Percentiles rank a stretch among this genome's conserved stretches.
These are phyloP conservation scores for Acanthochlamys bracteata DNA, from an alignment of 106 monocot genomes.

Conservation along the genomic window DNA sequence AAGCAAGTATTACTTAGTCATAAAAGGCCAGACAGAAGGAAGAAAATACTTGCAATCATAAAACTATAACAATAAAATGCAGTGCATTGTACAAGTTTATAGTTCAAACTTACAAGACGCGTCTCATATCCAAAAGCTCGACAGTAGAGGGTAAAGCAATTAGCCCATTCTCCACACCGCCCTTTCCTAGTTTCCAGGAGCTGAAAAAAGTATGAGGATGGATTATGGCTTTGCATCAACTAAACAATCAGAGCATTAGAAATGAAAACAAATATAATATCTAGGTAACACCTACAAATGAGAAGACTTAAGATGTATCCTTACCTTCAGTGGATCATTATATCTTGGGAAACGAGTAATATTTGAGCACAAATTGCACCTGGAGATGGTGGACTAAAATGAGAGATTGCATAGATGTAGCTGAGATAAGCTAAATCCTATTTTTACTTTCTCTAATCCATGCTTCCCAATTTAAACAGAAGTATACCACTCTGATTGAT, in stretches of 20 bases:
- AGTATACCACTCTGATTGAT: no score
- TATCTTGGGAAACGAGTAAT: conserved; percentile 85
- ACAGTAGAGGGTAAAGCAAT: conserved; percentile 94
- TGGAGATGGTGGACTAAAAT: conserved; percentile 13
- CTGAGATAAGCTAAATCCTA: no score
- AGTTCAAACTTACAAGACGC: conserved; percentile 62
- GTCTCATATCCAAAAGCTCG: conserved; percentile 88
- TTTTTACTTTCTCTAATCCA: no score
- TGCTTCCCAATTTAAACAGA: no score
- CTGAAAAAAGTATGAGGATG: conserved; percentile 23
- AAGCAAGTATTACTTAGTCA: no score
- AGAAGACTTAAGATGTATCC: not conserved
- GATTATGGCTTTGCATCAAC: no score
- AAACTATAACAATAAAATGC: not conserved
- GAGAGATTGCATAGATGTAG: not conserved
- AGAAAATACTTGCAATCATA: not conserved
- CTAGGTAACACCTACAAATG: not conserved
- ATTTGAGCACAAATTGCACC: conserved; percentile 59
- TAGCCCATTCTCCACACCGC: conserved; percentile 98
- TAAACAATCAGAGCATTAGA: not conserved
- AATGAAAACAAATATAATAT: not conserved
- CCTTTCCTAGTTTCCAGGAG: conserved; percentile 93
- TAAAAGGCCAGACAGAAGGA: no score
- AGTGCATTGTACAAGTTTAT: not conserved
- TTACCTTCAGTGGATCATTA: conserved; percentile 82